Base-by-base conservation (phyloP, 176 grass and related monocot species). In the Cymbopogon citratus region DNA sequence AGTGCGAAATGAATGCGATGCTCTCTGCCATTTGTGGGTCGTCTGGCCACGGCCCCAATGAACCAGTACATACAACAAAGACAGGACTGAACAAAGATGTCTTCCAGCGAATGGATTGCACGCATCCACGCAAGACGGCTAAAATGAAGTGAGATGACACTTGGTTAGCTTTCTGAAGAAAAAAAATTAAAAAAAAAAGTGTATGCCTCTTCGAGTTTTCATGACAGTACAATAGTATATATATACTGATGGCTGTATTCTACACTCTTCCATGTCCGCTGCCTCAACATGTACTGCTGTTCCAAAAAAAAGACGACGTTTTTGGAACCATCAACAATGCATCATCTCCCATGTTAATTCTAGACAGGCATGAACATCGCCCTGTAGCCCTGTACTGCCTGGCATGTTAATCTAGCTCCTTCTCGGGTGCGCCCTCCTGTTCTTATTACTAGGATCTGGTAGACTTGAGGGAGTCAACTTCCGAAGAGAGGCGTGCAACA, bases 401-500 rank as follows among this genome's bases (percentile, higher is more conserved):
- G 16, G 36, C 41, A 29, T 39, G 40, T 19, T 18, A 73, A 23
- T 25, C 49, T 86, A 87, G 23, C 74, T 81, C 74, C 45, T 65
- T 66, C 59, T 93, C 29, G 67, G 83, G 23, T 91, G 88, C 28
- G 65, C 56, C 74, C 87, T 97, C 79, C 82, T 89, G 39, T 74
- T 82, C 46, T 49, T 79, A 19, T 70, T 83, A 21, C 49, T 29
- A 12, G 80, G 85, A 82, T 81, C 78, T 56, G 88, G 78, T 85
- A 87, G 73, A 65, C 68, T 89, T n/a, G 88, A 80, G 43, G 93
- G 93, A 26, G 93, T 97, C 86, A 97, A 83, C 77, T 97, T 97
- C 28, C 90, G 90, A 85, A 97, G 88, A 57, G 86, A 93, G 25
- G 93, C 93, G 63, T 97, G 93, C 66, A 93, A 63, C 81, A 97